Conservation (phyloP, 2,329 filamentous ascomycete species). For the Paramyrothecium roridum region DNA sequence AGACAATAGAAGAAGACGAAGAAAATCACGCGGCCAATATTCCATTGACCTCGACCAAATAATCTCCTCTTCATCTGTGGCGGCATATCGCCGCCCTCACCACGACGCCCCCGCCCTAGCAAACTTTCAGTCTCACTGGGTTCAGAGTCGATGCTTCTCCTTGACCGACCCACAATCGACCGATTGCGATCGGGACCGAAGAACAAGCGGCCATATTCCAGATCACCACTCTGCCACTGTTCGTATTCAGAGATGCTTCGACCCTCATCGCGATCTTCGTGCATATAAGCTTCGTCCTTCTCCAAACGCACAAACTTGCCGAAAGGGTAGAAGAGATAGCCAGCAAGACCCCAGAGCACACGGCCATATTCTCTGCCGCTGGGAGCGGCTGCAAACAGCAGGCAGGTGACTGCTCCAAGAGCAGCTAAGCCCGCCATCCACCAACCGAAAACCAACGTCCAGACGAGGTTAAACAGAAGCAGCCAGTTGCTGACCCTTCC, state of each 20-base stretch:
- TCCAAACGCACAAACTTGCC: slow-evolving; percentile 93
- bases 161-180: slow-evolving; percentile 80
- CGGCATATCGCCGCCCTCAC: slow-evolving; percentile 39
- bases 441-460: slow-evolving; percentile 93
- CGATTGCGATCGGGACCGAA: slow-evolving; percentile 80
- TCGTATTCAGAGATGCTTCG: slow-evolving; percentile 98
- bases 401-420: slow-evolving; percentile 72
- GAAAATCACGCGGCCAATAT: slow-evolving; percentile 88
- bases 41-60: slow-evolving; percentile 96
- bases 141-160: slow-evolving; percentile 83
- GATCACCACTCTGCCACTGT: slow-evolving; percentile 96
- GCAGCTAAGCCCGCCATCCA: slow-evolving; percentile 82
- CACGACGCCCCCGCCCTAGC: slow-evolving; percentile 60
- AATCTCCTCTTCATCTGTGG: slow-evolving; percentile 70
- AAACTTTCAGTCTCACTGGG: slow-evolving; percentile 86
- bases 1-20: slow-evolving; percentile 95
- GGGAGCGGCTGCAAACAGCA: slow-evolving; percentile 72
- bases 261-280: slow-evolving; percentile 93
- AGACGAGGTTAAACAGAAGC: slow-evolving; percentile 82
- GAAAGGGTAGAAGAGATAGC: slow-evolving; percentile 93
- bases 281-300: slow-evolving; percentile 88
- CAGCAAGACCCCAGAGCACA: slow-evolving; percentile 77
- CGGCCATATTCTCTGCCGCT: slow-evolving; percentile 84
- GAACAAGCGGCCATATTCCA: slow-evolving; percentile 93
- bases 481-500: slow-evolving; percentile 82